Evolutionary conservation across 2,329 filamentous ascomycete species (phyloP), one percentile per base, ranked within the genome.

Genomic region (Geoglossum cookeanum): DNA sequence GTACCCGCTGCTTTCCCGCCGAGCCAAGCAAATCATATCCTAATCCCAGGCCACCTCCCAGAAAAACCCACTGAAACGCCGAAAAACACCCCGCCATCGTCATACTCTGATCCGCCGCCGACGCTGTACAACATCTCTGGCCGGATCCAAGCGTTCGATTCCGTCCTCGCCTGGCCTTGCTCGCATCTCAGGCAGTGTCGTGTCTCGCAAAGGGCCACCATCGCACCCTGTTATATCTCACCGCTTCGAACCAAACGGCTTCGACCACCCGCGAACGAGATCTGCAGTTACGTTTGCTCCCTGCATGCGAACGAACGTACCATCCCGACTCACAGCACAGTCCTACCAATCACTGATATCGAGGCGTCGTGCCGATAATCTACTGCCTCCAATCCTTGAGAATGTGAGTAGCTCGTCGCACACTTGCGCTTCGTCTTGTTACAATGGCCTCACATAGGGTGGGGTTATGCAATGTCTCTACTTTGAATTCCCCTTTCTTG

Each of bases 291-390:
- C 49, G 49, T 53, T 53, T 53, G 49, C 49, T 53, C 33, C 49
- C 49, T 53, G 49, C 49, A 53, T 53, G 49, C 49, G 49, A 53
- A 53, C 49, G 49, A 53, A 53, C 49, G 49, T 53, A 53, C 49
- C 13, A 53, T 53, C 49, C 49, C 49, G 49, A 53, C 49, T 53
- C 49, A 53, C 49, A 30, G 49, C 30, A 53, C 33, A n/a, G 33
- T 53, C 49, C 49, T 53, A 35, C 49, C 49, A 53, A 53, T 53
- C 49, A 37, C 15, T 30, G 29, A 53, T 53, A 53, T 35, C 8
- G 8, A n/a, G 32, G 49, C 27, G 30, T 22, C 49, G 49, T 53
- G 49, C 49, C 49, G 49, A 53, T 13, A 53, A 3, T 35, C 32
- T 32, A 37, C 49, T 53, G 33, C 49, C 49, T 37, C 30, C 37